Evolutionary conservation across 768 basidiomycete genomes (phyloP), one percentile per base, ranked within the genome.

Genomic region (Saitozyma podzolica): DNA sequence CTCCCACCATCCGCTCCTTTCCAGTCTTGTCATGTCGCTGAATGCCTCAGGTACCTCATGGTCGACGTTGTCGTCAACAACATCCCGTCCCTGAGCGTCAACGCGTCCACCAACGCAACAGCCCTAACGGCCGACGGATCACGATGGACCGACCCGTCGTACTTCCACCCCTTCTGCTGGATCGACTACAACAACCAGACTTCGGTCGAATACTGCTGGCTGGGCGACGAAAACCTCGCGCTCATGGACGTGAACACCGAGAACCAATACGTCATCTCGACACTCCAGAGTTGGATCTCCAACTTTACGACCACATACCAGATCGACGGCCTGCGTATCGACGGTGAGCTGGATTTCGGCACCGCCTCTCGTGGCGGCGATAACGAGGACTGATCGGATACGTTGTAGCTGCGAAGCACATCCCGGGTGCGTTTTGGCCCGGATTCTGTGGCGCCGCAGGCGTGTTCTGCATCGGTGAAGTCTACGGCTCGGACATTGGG

Each of bases 391-490:
- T 20, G 6, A 54, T 52, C 83, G 58, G 82, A 84, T 48, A 83
- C 83, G 42, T n/a, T 40, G 13, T 61, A 63, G 63, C 63, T 40
- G 78, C 72, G 61, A 82, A 83, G 76, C 91, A 92, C 73, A 87
- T 92, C 54, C 83, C 88, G 58, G 83, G 83, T 45, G 80, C 83
- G 50, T 93, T 92, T 77, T 92, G 90, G 91, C 85, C 87, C 2
- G 70, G 73, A 3, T 92, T 94, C 75, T 89, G 87, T 68, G 82
- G 77, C 41, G 86, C 85, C 14, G 89, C 89, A 0, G 89, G 88
- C 8, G 88, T 91, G 14, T 94, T 90, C 81, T 92, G 90, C 70
- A 89, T 91, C 60, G 91, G 91, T 50, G 91, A 92, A 80, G 89
- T 92, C 40, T 86, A 86, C 61, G 86, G 83, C n/a, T 71, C 76